Base-by-base conservation (phyloP, 1,139 yeast genomes). In the Candida tropicalis region DNA sequence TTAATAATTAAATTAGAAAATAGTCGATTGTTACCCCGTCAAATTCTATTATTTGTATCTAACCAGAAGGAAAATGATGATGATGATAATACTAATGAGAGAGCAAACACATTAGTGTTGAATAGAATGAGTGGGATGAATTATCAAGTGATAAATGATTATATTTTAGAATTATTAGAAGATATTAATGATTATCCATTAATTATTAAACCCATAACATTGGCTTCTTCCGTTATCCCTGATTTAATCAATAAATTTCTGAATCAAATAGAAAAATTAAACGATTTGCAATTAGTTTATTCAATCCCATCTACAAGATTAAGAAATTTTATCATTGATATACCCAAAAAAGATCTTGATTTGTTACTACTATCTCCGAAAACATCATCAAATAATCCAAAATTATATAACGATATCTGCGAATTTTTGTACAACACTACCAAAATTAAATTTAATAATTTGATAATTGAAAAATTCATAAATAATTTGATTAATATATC, bases 311-410 rank as follows among this genome's bases (percentile, higher is more conserved):
- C 48, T 45, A 48, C 38, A 23, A 53, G 54, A 38, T 48, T 65
- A 22, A 50, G 53, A 23, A 56, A 57, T 43, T 58, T 65, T 5
- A 49, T 56, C 7, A 47, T 65, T 3, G 59, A 56, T n/a, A 51
- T 65, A 2, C 65, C 66, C 3, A 46, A 49, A 18, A 39, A 41
- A 6, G 70, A 65, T 39, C 35, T 60, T 6, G 20, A 9, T 5
- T 7, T n/a, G 10, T 20, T 25, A 8, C 38, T 47, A 8, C 4
- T 4, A 42, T 29, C 23, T 3, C 4, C 23, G 2, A 3, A 6
- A 20, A 6, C 23, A 20, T 20, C 23, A 20, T 20, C 23, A 20
- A 6, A 6, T 7, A 37, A 40, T 1, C 47, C 45, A 2, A 36
- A 44, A 2, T 46, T 54, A 22, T 40, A 41, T 25, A 18, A 28